Evolutionary conservation across 1,139 yeast species (phyloP), one percentile per base, ranked within the genome.

Genomic region (Kurtzmaniella quercitrusa): DNA sequence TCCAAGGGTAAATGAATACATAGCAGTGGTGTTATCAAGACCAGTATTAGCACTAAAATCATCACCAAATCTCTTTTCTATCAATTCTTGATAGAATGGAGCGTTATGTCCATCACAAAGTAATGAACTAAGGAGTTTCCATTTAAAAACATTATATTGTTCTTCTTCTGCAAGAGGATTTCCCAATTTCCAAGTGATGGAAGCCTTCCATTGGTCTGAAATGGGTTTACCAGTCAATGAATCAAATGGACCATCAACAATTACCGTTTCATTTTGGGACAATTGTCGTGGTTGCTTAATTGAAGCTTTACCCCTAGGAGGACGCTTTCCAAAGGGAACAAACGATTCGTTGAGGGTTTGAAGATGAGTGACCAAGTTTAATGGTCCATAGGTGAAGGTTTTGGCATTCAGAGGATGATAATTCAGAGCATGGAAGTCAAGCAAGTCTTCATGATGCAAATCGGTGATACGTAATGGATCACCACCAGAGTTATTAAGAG

Each of bases 41-140:
- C 98, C 98, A 0, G 96, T 73, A 56, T 94, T 94, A 6, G 91
- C 87, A 0, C 94, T 72, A 60, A 85, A 93, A 54, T 93, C 98
- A 41, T 87, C 81, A 37, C 95, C 98, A 39, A 82, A 63, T 2
- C 94, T 95, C 9, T 85, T 67, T 60, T 93, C 98, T 48, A 93
- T 85, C 46, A 93, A 70, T 19, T 80, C 80, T 62, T 90, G 89
- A 62, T 91, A 88, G 44, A 93, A 73, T 6, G 96, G 93, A 10
- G 98, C 85, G 12, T 93, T 85, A 57, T 91, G 98, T 1, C 98
- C 98, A 59, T 89, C 97, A 54, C 86, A 79, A 34, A 94, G 68
- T 46, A 94, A 68, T 15, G 83, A 79, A 19, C 87, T 80, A 41
- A 91, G 68, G 6, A 91, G 69, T 48, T 82, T 85, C 77, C 93